Percentiles rank a stretch among this genome's conserved stretches.
These are phyloP conservation scores for Calonectria pseudoreteaudii DNA, from an alignment of 2,329 filamentous ascomycete species.

Conservation along the genomic window DNA sequence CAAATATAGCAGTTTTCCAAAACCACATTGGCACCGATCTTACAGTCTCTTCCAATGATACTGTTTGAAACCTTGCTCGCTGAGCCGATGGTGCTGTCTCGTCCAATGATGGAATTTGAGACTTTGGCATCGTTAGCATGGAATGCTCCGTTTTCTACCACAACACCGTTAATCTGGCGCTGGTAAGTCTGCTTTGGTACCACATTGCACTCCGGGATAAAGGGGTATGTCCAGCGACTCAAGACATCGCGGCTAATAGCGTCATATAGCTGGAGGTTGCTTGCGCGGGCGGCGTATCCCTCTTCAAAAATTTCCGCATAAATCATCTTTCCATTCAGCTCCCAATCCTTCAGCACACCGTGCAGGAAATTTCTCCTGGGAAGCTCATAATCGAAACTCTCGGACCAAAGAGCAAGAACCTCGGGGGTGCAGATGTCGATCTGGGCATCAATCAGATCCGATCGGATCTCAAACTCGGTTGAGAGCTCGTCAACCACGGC, in stretches of 20 bases:
- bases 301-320: constrained; percentile 87
- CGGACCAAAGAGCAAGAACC: constrained; percentile 93
- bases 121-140: constrained; percentile 79
- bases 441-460: constrained; percentile 91
- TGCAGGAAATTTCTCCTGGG: constrained; percentile 90
- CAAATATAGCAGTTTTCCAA: constrained; percentile 88
- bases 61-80: constrained; percentile 78
- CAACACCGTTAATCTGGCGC: constrained; percentile 75
- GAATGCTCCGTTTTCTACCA: constrained; percentile 82
- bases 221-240: constrained; percentile 86
- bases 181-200: constrained; percentile 82
- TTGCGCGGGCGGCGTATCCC: constrained; percentile 87
- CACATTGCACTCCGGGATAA: constrained; percentile 90
- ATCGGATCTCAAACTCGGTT: constrained; percentile 82
- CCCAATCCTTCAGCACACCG: constrained; percentile 95
- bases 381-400: constrained; percentile 96
- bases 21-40: constrained; percentile 85
- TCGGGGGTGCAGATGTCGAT: constrained; percentile 99
- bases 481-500: constrained; percentile 79
- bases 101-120: constrained; percentile 79
- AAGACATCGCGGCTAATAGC: constrained; percentile 89
- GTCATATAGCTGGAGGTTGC: constrained; percentile 90
- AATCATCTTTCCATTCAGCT: constrained; percentile 96
- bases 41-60: constrained; percentile 85
- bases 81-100: constrained; percentile 79